Percentiles rank a stretch among this genome's conserved stretches.
These are phyloP conservation scores for Calonectria honghensis DNA, from an alignment of 2,329 filamentous ascomycete species.

Conservation along the genomic window DNA sequence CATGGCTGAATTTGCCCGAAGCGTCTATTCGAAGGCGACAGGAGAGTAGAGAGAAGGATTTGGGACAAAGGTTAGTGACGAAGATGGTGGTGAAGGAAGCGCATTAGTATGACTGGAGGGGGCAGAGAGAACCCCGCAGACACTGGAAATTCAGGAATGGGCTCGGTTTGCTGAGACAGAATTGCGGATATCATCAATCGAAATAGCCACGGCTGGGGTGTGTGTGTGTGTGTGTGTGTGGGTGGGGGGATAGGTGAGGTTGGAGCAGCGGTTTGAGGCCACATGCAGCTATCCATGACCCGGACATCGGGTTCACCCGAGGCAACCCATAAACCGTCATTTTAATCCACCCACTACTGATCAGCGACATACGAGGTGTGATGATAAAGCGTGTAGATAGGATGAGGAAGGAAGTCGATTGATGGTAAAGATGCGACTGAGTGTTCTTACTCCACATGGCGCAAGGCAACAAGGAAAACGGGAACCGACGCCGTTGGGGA, in stretches of 20 bases:
- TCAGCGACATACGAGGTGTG: background rate
- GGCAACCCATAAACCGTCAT: background rate
- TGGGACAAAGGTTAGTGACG: background rate
- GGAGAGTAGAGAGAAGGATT: background rate
- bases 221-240: background rate
- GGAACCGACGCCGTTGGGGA: constrained; percentile 29
- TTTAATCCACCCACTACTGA: background rate
- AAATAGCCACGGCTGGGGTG: constrained; percentile 8
- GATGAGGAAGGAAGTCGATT: background rate
- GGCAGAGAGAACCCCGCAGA: background rate
- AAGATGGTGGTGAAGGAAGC: background rate
- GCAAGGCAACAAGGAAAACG: constrained; percentile 29
- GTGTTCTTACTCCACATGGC: constrained; percentile 27
- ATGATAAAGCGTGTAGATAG: background rate
- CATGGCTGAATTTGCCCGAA: constrained; percentile 29
- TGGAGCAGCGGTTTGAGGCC: background rate
- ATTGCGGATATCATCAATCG: constrained; percentile 11
- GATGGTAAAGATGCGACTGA: background rate
- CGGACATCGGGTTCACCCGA: background rate
- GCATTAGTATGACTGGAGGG: constrained; percentile 9
- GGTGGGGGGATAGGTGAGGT: background rate
- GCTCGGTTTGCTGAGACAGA: too few species aligned
- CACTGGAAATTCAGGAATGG: too few species aligned
- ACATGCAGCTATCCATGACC: background rate
- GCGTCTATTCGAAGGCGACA: background rate